phyloP scores from a whole-genome alignment of 495 filamentous ascomycete genomes.

The Neohortaea acidophila region DNA sequence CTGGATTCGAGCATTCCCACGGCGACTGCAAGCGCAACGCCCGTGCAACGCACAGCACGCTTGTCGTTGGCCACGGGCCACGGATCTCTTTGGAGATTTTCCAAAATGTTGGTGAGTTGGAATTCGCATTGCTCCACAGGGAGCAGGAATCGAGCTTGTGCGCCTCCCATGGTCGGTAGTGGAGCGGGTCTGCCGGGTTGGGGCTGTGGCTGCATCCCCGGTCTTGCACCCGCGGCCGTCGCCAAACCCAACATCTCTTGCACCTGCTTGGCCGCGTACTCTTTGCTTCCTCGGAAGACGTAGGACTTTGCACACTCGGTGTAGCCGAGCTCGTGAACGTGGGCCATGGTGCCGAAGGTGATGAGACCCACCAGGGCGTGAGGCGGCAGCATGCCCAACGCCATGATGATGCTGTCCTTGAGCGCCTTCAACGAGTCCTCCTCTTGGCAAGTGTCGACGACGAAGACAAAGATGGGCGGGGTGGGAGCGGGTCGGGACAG shows the following conservation, averaged over 20 bases:
- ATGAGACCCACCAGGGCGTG: conserved; percentile 90
- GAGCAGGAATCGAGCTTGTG: conserved; percentile 79
- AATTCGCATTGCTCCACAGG: conserved; percentile 95
- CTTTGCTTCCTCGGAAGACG: conserved; percentile 95
- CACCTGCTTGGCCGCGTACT: conserved; percentile 90
- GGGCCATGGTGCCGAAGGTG: conserved; percentile 93
- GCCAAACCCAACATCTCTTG: conserved; percentile 90
- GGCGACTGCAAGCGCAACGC: conserved; percentile 88
- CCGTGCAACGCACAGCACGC: conserved; percentile 83
- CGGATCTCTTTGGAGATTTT: conserved; percentile 92
- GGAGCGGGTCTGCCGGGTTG: conserved; percentile 50
- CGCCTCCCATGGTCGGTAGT: conserved; percentile 55
- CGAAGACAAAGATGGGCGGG: conserved; percentile 92
- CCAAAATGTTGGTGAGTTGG: conserved; percentile 91
- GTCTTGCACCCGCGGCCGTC: conserved; percentile 50
- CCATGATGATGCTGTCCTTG: conserved; percentile 95
- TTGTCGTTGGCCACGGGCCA: conserved; percentile 96
- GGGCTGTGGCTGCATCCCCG: conserved; percentile 49
- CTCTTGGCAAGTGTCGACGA: conserved; percentile 97
- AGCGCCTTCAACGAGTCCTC: conserved; percentile 91
- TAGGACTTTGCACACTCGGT: conserved; percentile 98
- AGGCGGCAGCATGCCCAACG: conserved; percentile 81
- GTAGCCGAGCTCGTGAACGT: conserved; percentile 97
- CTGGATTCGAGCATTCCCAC: conserved; percentile 83
- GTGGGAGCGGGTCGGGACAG: conserved; percentile 83